Base-by-base conservation (phyloP, 2,329 filamentous ascomycete species). In the Cryoendolithus antarcticus region DNA sequence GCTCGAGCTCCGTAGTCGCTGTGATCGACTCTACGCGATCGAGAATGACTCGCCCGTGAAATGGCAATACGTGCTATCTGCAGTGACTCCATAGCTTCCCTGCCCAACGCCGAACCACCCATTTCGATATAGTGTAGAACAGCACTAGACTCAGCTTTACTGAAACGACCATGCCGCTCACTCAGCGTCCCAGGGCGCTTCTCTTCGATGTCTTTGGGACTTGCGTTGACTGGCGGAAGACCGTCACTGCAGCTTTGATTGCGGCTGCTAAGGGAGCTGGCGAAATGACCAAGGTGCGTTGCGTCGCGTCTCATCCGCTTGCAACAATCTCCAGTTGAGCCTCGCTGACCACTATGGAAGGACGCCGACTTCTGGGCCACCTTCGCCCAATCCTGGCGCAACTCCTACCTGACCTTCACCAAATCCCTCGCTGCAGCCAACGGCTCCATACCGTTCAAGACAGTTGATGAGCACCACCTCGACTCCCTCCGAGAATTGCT, bases 171-270 rank as follows among this genome's bases (percentile, higher is more conserved):
- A 37, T 37, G 11, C 3, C 35, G 5, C 10, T 28, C 35, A 37
- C 28, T 9, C 52, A 57, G 6, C 62, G 62, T 46, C 75, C 75
- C 4, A 54, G 46, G 48, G 80, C 73, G 6, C 64, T 86, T 28
- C 69, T 78, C 39, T 86, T 85, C 53, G 82, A 86, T 61, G 73
- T 86, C 50, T 86, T 88, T 58, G 82, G 82, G 48, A 91, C 85
- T 1, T 75, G 80, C 46, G 83, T 91, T 34, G 72, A 89, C 64
- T 89, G 83, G 82, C 78, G 82, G 41, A 66, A 66, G 30, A 75
- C 76, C 2, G 74, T 91, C 12, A 73, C 69, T 9, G 62, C 68
- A 6, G 72, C 74, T 39, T 70, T 91, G 35, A 56, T 62, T 15
- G 54, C 65, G 8, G 66, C 68, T 30, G 70, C 74, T 9, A 57